Evolutionary conservation across 805 yeast species (phyloP).

Genomic region (Lachancea dasiensis): DNA sequence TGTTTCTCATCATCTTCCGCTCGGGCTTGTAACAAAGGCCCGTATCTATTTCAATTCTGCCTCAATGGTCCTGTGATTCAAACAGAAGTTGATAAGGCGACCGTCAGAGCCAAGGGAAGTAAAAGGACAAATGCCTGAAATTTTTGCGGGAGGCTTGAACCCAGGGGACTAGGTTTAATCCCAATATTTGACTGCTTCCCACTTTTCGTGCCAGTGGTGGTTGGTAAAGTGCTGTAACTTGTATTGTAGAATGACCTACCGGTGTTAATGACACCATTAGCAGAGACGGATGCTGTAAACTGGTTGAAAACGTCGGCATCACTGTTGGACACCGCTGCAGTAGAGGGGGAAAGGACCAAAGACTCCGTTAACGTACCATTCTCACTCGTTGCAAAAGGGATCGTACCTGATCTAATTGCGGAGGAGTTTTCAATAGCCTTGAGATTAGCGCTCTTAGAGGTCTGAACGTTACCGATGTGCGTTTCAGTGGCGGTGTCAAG

Average conservation of each 20-base stretch:
- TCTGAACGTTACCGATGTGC: neutral
- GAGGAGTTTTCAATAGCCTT: constrained; percentile 6
- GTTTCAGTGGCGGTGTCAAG: too few relatives aligned
- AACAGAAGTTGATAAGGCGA: too few relatives aligned
- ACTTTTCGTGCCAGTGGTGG: neutral
- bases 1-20: too few relatives aligned
- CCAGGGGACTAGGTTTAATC: neutral
- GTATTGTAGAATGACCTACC: constrained; percentile 31
- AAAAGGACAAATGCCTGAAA: neutral
- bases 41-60: too few relatives aligned
- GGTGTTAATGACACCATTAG: constrained; percentile 30
- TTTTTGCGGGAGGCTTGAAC: too few relatives aligned
- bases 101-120: neutral
- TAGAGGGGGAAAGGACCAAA: constrained; percentile 14
- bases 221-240: constrained; percentile 3
- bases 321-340: constrained; percentile 8
- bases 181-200: constrained; percentile 7
- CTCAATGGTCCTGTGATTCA: too few relatives aligned
- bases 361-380: constrained; percentile 21
- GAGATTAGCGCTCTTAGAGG: neutral
- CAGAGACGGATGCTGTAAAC: constrained; percentile 27
- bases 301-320: constrained; percentile 22
- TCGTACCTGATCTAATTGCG: constrained; percentile 38
- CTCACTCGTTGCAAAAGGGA: constrained; percentile 45
- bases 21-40: too few relatives aligned